A percentile compares a stretch with the other conserved stretches of the same genome.
These are phyloP conservation scores for Ajuga chamaepitys DNA, from an alignment of 257 asterid species.

Conservation along the genomic window DNA sequence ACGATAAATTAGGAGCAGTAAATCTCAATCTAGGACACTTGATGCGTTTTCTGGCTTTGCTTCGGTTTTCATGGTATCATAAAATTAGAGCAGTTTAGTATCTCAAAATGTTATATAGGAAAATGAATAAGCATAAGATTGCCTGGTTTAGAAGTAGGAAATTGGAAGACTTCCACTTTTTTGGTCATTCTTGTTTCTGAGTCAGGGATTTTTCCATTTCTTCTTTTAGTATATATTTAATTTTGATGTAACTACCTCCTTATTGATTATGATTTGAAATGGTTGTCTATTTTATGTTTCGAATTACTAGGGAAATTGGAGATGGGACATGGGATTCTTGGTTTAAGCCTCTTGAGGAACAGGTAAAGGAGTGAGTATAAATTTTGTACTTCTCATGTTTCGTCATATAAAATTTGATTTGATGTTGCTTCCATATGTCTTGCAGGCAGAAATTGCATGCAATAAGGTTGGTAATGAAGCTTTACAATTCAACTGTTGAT, in stretches of 20 bases:
- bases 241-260: neutral
- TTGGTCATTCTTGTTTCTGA: too few species aligned
- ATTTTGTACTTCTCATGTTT: neutral
- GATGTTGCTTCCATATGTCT: constrained; percentile 7
- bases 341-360: constrained; percentile 77
- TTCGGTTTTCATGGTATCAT: neutral
- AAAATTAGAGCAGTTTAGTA: neutral
- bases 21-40: neutral
- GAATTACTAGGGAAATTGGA: constrained; percentile 66
- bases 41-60: neutral
- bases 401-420: constrained; percentile 6
- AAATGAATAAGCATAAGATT: neutral
- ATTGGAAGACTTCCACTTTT: too few species aligned
- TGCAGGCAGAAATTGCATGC: constrained; percentile 87
- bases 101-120: neutral
- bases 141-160: neutral
- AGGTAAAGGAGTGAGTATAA: constrained; percentile 32
- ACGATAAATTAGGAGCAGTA: neutral
- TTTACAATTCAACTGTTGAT: constrained; percentile 8
- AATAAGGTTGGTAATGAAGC: constrained; percentile 52
- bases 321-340: constrained; percentile 93
- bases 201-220: neutral
- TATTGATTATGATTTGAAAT: neutral
- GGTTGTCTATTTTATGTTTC: neutral
- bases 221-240: neutral